phyloP scores from a whole-genome alignment of 805 yeast species.

The Candida vartiovaarae region DNA sequence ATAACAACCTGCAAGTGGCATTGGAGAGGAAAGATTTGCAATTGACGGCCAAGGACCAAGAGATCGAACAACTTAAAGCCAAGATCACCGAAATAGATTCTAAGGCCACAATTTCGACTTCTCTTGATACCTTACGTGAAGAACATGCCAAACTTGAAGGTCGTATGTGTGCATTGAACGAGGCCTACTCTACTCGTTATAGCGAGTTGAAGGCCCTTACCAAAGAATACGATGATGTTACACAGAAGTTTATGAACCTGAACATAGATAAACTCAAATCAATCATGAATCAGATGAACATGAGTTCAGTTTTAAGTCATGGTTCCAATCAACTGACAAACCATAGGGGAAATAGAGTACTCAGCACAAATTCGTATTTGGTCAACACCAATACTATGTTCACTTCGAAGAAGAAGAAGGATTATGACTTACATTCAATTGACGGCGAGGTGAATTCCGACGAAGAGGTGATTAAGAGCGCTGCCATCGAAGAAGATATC shows the following conservation, averaged over 20 bases:
- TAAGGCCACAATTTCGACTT: not conserved
- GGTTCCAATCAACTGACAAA: too few species aligned
- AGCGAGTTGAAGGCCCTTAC: constrained; percentile 24
- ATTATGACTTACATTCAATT: not conserved
- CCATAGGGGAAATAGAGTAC: constrained; percentile 8
- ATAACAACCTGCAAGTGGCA: not conserved
- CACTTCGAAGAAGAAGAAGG: not conserved
- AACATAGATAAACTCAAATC: constrained; percentile 25
- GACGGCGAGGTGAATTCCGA: not conserved
- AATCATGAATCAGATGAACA: constrained; percentile 14
- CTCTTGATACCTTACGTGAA: constrained; percentile 12
- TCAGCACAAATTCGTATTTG: constrained; percentile 24
- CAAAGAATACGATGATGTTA: constrained; percentile 21
- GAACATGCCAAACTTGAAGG: constrained; percentile 16
- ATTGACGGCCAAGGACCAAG: constrained; percentile 12
- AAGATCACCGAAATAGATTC: constrained; percentile 6
- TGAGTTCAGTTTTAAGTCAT: too few species aligned
- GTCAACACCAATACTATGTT: constrained; percentile 3
- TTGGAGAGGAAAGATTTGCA: constrained; percentile 8
- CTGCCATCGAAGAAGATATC: not conserved
- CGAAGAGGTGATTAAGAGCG: not conserved
- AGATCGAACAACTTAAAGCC: constrained; percentile 11
- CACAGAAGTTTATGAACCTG: constrained; percentile 19
- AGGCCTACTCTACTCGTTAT: constrained; percentile 20
- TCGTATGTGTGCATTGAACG: constrained; percentile 18